phyloP scores from a whole-genome alignment of 805 yeast genomes.

The Lipomyces oligophaga region DNA sequence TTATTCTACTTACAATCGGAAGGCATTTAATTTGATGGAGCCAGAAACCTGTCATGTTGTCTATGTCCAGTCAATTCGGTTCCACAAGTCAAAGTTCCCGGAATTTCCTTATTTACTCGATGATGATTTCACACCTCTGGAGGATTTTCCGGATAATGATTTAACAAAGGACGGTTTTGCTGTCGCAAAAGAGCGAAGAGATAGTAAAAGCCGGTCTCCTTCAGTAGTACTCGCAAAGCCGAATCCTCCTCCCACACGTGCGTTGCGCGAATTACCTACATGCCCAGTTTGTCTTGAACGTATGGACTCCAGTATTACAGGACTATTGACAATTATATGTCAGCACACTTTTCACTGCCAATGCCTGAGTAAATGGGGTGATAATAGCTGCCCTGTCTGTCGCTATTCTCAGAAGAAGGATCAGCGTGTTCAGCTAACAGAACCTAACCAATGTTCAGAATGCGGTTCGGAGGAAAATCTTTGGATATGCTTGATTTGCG shows the following conservation, averaged over 20 bases:
- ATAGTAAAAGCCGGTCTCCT: conserved; percentile 8
- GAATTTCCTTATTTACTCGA: conserved; percentile 63
- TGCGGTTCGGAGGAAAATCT: conserved; percentile 62
- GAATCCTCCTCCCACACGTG: conserved; percentile 32
- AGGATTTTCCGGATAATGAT: too few species aligned
- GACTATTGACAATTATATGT: conserved; percentile 81
- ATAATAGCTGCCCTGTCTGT: conserved; percentile 79
- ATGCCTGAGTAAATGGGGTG: conserved; percentile 83
- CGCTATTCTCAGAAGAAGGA: conserved; percentile 57
- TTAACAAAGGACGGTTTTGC: conserved; percentile 15
- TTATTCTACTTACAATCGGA: conserved; percentile 64
- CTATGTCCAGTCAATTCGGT: conserved; percentile 56
- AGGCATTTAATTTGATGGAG: conserved; percentile 78
- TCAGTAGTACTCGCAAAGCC: conserved; percentile 19
- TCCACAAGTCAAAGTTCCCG: conserved; percentile 36
- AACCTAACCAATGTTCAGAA: conserved; percentile 43
- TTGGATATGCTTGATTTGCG: conserved; percentile 89
- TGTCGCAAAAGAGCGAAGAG: neutral
- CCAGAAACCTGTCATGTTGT: conserved; percentile 81
- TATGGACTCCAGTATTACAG: conserved; percentile 76
- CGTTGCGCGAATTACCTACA: conserved; percentile 67
- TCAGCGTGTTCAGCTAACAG: conserved; percentile 17
- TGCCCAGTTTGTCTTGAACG: conserved; percentile 91
- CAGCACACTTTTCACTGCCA: conserved; percentile 91
- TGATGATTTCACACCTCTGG: conserved; percentile 61